Evolutionary conservation across 2,329 filamentous ascomycete species (phyloP), one percentile per base, ranked within the genome.

Genomic region (Pseudogymnoascus sp.): DNA sequence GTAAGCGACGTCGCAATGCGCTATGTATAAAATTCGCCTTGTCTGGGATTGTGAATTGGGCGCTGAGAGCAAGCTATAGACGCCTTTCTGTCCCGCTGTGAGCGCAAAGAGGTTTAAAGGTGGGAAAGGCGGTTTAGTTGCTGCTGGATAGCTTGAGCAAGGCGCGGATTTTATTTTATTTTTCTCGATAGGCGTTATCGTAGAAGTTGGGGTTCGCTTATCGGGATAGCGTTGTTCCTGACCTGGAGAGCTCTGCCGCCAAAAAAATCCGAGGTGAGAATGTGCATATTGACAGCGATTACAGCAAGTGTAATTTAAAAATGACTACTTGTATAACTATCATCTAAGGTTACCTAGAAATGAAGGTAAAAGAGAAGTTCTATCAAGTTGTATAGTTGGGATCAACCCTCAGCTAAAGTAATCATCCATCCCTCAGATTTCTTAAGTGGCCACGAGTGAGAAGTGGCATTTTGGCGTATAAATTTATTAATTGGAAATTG

Each of bases 181-280:
- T 45, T 45, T 45, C 39, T 5, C 4, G 39, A 45, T 45, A 45
- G 39, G 39, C 39, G 39, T 45, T 45, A 45, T 45, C 39, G 21
- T 15, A n/a, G 13, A 45, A 45, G 39, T 45, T 45, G 39, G 39
- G 39, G 39, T 45, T 45, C 39, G 39, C 39, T 45, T 45, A 45
- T 45, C 39, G 39, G 39, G 21, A 5, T 26, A 45, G 39, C 39
- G 39, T 45, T 45, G 39, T 26, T 45, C 39, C 39, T 45, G 21
- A 21, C 30, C 3, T 34, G 30, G 23, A 28, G 28, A 33, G 28
- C 28, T 33, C 9, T 28, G 26, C 9, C 6, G 7, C 2, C 26
- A 8, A n/a, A n/a, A n/a, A n/a, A 28, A 8, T 28, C 26, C 9
- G 7, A 28, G 9, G 26, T 28, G 7, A 8, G 6, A 28, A 2